Evolutionary conservation across 2,329 filamentous ascomycete species (phyloP), one percentile per base, ranked within the genome.

Genomic region (Pyricularia grisea): DNA sequence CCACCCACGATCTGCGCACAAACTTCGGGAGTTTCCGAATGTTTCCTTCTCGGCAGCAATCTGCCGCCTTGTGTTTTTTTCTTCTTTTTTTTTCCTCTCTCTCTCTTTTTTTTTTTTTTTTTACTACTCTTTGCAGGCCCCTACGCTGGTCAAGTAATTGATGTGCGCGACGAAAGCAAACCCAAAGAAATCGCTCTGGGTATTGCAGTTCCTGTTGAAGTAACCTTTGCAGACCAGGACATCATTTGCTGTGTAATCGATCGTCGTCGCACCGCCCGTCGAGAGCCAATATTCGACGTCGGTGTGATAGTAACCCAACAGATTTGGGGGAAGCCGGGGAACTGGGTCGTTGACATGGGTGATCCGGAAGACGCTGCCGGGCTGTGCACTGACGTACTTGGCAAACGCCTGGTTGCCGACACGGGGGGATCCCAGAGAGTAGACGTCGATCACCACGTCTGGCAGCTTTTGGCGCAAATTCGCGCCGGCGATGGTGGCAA

Each of bases 271-370:
- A 20, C 23, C 23, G 50, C 50, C 50, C 20, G 20, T 58, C 20
- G 50, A 61, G 3, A 90, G 80, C 83, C 86, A 92, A 78, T 88
- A 92, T 80, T 93, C 91, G 1, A 90, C 89, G 20, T 82, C 85
- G 20, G 87, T 85, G 77, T 92, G 90, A 50, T 83, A 79, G 79
- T 88, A 93, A 42, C 85, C 85, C 67, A 90, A 76, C 64, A 85
- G 67, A 69, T 87, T 78, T 10, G 88, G 85, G 1, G 90, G 90
- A 55, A 93, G 81, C 61, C 87, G 84, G 0, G 91, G 88, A 1
- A 93, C 85, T 0, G 89, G 87, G 76, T 93, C 91, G 73, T 85
- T 79, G 61, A 78, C 78, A 78, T 93, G 90, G 1, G 90, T 92
- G 68, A 92, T 81, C 71, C 90, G 87, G 79, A 82, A 90, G 71